Evolutionary conservation across 73 alveolate genomes (phyloP).

Genomic region (Paramecium pentaurelia): DNA sequence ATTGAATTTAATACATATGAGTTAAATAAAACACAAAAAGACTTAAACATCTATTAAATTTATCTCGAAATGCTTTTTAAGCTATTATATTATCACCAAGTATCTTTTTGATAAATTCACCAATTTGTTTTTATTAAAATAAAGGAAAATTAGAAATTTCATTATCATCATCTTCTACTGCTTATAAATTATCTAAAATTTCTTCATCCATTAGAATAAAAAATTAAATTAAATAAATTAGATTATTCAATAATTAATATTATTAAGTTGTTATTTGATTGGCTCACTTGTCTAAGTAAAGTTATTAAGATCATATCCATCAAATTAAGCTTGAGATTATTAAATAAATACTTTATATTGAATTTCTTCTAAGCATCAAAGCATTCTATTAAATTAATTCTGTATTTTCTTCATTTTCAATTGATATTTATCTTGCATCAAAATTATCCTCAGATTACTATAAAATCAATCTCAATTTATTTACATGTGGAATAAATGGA

Average conservation of each 20-base stretch:
- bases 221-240: not conserved
- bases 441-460: constrained; percentile 62
- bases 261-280: not conserved
- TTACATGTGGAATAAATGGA: constrained; percentile 82
- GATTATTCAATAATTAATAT: not conserved
- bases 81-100: not conserved
- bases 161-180: not conserved
- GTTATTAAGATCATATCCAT: not conserved
- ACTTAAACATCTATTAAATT: constrained; percentile 6
- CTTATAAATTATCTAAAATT: not conserved
- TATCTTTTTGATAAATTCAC: not conserved
- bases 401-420: constrained; percentile 45
- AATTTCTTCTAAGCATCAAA: constrained; percentile 33
- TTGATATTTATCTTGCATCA: constrained; percentile 59
- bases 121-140: not conserved
- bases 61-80: not conserved
- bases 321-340: not conserved
- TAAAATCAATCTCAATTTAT: not conserved
- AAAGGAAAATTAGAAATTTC: not conserved
- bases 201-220: constrained; percentile 5
- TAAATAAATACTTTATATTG: constrained; percentile 42
- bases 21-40: not conserved
- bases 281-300: not conserved
- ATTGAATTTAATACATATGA: not conserved
- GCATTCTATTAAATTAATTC: constrained; percentile 33